phyloP scores from a whole-genome alignment of 1,284 basidiomycete genomes.

The Ceratobasidium sp. region DNA sequence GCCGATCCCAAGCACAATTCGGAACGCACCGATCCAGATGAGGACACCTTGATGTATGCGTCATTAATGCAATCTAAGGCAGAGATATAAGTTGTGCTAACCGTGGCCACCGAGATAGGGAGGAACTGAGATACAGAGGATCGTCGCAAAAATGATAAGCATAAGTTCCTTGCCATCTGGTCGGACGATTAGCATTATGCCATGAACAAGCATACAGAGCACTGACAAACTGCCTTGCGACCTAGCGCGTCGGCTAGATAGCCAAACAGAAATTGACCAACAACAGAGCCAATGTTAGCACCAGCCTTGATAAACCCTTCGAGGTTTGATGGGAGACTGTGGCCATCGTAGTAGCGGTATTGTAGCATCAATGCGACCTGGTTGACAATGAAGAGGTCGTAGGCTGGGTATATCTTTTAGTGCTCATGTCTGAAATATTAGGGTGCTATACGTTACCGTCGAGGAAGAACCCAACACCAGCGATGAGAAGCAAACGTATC shows the following conservation, averaged over 20 bases:
- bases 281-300: slow-evolving; percentile 57
- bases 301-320: slow-evolving; percentile 61
- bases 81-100: too few relatives aligned
- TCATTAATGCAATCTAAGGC: too few relatives aligned
- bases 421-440: too few relatives aligned
- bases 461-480: too few relatives aligned
- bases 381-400: slow-evolving; percentile 84
- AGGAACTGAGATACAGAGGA: slow-evolving; percentile 45
- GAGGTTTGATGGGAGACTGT: slow-evolving; percentile 66
- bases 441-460: too few relatives aligned
- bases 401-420: too few relatives aligned
- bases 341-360: slow-evolving; percentile 69
- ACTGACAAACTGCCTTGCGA: slow-evolving; percentile 75
- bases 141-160: slow-evolving; percentile 70
- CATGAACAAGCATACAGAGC: too few relatives aligned
- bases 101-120: slow-evolving; percentile 35
- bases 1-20: slow-evolving; percentile 48
- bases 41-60: slow-evolving; percentile 40
- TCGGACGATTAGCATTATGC: slow-evolving; percentile 5
- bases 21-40: slow-evolving; percentile 46
- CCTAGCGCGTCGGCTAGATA: slow-evolving; percentile 77
- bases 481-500: too few relatives aligned
- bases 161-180: slow-evolving; percentile 82
- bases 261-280: slow-evolving; percentile 79
- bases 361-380: slow-evolving; percentile 82